phyloP scores from a whole-genome alignment of 129 eudicot genomes.

The Lactuca saligna region DNA sequence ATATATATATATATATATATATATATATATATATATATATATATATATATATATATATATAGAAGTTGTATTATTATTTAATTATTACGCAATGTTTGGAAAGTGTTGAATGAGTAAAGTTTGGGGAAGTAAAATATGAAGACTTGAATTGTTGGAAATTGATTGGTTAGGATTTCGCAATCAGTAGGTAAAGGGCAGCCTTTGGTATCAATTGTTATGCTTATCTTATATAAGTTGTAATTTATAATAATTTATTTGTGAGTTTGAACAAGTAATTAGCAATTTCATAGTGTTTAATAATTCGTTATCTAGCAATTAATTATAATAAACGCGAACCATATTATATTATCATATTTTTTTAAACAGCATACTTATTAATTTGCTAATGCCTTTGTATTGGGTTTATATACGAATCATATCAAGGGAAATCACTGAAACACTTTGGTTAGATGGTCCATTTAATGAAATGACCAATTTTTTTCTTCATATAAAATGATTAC shows the following conservation, averaged over 20 bases:
- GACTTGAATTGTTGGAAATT: conserved; percentile 44
- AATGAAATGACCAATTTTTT: too few relatives aligned
- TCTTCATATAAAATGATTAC: too few relatives aligned
- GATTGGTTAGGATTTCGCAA: conserved; percentile 58
- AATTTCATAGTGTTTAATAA: conserved; percentile 21
- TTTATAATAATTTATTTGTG: conserved; percentile 26
- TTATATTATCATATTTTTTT: too few relatives aligned
- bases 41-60: neutral
- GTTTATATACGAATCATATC: too few relatives aligned
- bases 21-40: neutral
- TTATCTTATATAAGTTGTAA: neutral
- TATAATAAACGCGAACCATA: neutral
- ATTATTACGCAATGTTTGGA: conserved; percentile 15
- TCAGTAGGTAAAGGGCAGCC: conserved; percentile 69
- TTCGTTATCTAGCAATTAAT: conserved; percentile 13
- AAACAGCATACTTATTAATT: too few relatives aligned
- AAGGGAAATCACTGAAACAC: too few relatives aligned
- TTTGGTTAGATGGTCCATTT: too few relatives aligned
- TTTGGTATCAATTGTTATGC: conserved; percentile 15
- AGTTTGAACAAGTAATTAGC: conserved; percentile 37
- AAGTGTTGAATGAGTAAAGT: conserved; percentile 24
- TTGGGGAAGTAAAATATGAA: conserved; percentile 10
- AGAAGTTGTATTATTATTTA: neutral
- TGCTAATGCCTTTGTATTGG: too few relatives aligned
- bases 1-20: too few relatives aligned